Evolutionary conservation across 2,329 filamentous ascomycete genomes (phyloP), one percentile per base, ranked within the genome.

Genomic region (Fusarium annulatum): DNA sequence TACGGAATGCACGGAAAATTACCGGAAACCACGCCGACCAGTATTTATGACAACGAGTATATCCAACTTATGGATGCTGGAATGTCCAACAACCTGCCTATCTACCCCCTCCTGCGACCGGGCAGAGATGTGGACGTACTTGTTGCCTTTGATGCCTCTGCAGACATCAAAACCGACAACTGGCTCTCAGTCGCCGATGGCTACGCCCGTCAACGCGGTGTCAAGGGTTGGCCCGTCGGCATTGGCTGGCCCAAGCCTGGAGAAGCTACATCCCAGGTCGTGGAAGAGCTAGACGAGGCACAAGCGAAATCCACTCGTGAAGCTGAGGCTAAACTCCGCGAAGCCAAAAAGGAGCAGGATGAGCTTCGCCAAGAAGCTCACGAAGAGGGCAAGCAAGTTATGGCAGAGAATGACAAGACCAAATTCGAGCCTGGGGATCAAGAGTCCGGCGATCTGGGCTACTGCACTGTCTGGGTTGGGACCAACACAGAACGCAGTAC

Each of bases 51-150:
- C 23, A 88, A 87, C 19, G 87, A 91, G 49, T 92, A 97, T 80
- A 87, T 96, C 23, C 92, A 94, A 73, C 87, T 96, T 21, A 98
- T 98, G 95, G 96, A 99, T 81, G 95, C 96, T 4, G 96, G 96
- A 57, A 99, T 99, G 96, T 97, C 94, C 73, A 98, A 99, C 81
- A 99, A 99, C 79, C 86, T 99, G 14, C 96, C 96, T 4, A 95
- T 98, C 46, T 99, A 99, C 80, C 96, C 96, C 0, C 88, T 98
- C 7, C 90, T 99, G 23, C 91, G 96, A 16, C 94, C 94, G 0
- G 96, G 95, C 5, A 89, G 96, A 41, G 89, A 97, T 64, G 92
- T 99, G 10, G 96, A 99, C 77, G 88, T 99, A 48, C 86, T 98
- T 51, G 89, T 99, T 51, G 94, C 95, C 7, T 99, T 99, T 80